phyloP scores from a whole-genome alignment of 1,284 basidiomycete species.

The Xerocomus cyaneibrunnescens region DNA sequence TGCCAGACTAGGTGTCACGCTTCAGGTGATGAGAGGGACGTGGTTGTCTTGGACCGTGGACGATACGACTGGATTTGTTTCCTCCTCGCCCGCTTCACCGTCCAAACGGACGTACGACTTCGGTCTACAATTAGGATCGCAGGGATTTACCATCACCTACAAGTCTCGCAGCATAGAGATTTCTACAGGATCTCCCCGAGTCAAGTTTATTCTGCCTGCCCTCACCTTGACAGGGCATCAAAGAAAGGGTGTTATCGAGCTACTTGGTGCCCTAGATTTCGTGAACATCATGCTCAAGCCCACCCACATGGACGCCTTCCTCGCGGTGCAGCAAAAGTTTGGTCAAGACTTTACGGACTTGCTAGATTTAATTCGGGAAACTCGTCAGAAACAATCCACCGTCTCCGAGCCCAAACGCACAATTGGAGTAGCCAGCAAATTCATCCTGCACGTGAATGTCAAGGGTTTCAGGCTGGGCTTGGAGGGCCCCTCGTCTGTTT shows the following conservation, averaged over 20 bases:
- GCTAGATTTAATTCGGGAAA: constrained; percentile 61
- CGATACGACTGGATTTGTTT: constrained; percentile 48
- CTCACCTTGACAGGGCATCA: constrained; percentile 60
- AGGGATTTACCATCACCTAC: constrained; percentile 62
- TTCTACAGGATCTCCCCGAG: constrained; percentile 41
- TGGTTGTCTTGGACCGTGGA: constrained; percentile 75
- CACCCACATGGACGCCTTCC: constrained; percentile 75
- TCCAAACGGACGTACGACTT: constrained; percentile 46
- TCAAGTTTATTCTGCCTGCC: constrained; percentile 65
- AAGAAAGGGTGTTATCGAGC: constrained; percentile 48
- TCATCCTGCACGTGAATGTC: constrained; percentile 61
- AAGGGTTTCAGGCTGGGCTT: constrained; percentile 77
- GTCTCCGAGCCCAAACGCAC: constrained; percentile 20
- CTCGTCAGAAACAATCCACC: constrained; percentile 42
- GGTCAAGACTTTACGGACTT: constrained; percentile 85
- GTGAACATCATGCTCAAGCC: constrained; percentile 74
- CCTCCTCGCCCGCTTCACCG: constrained; percentile 39
- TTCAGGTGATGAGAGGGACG: constrained; percentile 82
- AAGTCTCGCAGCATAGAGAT: constrained; percentile 40
- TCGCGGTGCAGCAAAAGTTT: constrained; percentile 81
- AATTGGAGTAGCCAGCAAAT: constrained; percentile 19
- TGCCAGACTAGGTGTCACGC: constrained; percentile 49
- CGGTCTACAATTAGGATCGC: constrained; percentile 64
- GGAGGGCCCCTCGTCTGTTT: constrained; percentile 66
- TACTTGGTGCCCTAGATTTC: constrained; percentile 61